Evolutionary conservation across 2,329 filamentous ascomycete species (phyloP), one percentile per base, ranked within the genome.

Genomic region (Fusarium duplospermum): DNA sequence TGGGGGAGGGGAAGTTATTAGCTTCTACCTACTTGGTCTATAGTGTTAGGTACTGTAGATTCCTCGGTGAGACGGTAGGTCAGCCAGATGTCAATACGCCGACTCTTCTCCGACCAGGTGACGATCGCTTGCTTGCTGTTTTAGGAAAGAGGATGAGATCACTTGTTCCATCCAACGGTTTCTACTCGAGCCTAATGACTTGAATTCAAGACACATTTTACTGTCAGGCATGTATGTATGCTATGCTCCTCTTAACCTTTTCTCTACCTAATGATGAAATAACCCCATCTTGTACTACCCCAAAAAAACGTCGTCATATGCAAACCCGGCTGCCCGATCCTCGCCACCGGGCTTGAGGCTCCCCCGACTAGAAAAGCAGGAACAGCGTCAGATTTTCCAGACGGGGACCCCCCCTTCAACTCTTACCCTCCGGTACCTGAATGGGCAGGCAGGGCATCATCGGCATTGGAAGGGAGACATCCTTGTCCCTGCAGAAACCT

Each of bases 21-120:
- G 47, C 45, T 45, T 22, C n/a, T 22, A 22, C 8, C 9, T 18
- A 8, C 9, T 38, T 18, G 13, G 42, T 22, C 20, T 47, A 20
- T 38, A 18, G 29, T 31, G 31, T 24, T n/a, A n/a, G n/a, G n/a
- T 38, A 20, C 22, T 22, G 22, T 27, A 52, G 24, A 56, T 56
- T 64, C 35, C 64, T 68, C 64, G 71, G 63, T 73, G 64, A 73
- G 67, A 71, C 71, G 71, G 69, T 27, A 72, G 58, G 64, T 52
- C 52, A 62, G n/a, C 47, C 54, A 56, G 67, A 63, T 60, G 40
- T 14, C 47, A 56, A 42, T 57, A 71, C 64, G 64, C 71, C 71
- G 71, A 73, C 62, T 62, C 64, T 74, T 73, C 71, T 62, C 71
- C 71, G 71, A 69, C 42, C 29, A 62, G 31, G 20, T 36, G 60